Base-by-base conservation (phyloP, 2,329 filamentous ascomycete genomes). In the Orbilia blumenaviensis region DNA sequence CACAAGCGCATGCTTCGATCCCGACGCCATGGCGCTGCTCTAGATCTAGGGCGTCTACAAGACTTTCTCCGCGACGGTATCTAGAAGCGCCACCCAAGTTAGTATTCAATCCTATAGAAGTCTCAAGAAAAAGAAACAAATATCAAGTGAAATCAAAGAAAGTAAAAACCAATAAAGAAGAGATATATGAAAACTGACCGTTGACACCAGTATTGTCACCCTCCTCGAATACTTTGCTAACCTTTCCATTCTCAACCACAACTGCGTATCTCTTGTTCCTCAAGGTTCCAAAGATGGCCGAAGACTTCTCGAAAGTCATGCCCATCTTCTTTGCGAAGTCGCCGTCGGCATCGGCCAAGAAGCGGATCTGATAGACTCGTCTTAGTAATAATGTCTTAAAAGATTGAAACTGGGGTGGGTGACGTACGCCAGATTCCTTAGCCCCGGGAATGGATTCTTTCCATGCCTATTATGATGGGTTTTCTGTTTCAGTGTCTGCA, bases 161-260 rank as follows among this genome's bases (percentile, higher is more conserved):
- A n/a, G n/a, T n/a, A n/a, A n/a, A n/a, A n/a, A n/a, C n/a, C n/a
- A n/a, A n/a, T n/a, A n/a, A n/a, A n/a, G n/a, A n/a, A n/a, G n/a
- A n/a, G n/a, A n/a, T n/a, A n/a, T n/a, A n/a, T n/a, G n/a, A 44
- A 34, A 36, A 60, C 78, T 76, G 29, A 80, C 79, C 79, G 36
- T 78, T 77, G 16, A 80, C 75, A 8, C 80, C 78, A 44, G 79
- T 79, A 46, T 80, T 81, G 78, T 81, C 79, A 2, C 78, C 79
- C 63, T 81, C 80, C 41, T 77, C 52, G 29, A 79, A 77, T 14
- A 79, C 62, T 64, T 79, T 77, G 16, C 58, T 78, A 25, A 80
- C 79, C 44, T 77, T 80, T 14, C 80, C 80, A 32, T 79, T 73
- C 60, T 81, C 75, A 16, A 80, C 78, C 23, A 79, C 77, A 27